These are phyloP conservation scores for Rhipidocladum racemiflorum DNA, from an alignment of 176 grass and related monocot genomes.

Conservation along the genomic window DNA sequence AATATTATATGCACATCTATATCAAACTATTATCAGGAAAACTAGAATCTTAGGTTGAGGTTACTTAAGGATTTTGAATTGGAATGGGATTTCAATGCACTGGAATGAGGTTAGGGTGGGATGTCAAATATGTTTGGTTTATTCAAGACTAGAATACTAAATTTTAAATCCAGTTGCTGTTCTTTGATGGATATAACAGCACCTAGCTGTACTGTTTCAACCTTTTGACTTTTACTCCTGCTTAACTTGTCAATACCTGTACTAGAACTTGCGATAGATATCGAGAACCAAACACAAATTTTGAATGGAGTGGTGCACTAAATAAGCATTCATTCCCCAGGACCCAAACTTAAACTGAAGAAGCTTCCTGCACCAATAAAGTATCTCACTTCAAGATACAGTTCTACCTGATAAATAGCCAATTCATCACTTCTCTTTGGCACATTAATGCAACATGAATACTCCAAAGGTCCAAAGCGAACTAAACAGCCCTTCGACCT, in stretches of 20 bases:
- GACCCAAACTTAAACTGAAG: neutral
- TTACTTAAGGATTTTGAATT: slow-evolving; percentile 3
- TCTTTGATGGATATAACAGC: slow-evolving; percentile 4
- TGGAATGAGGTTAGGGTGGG: neutral
- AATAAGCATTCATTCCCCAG: neutral
- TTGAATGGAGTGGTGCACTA: neutral
- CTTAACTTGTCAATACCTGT: neutral
- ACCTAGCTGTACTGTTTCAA: neutral
- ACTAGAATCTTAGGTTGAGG: neutral
- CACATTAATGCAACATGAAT: neutral
- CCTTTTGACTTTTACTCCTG: neutral
- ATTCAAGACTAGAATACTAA: slow-evolving; percentile 12
- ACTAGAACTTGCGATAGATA: neutral
- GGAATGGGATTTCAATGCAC: neutral
- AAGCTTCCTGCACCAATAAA: neutral
- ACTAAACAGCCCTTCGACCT: neutral
- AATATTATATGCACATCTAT: neutral
- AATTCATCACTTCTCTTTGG: neutral
- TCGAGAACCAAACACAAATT: neutral
- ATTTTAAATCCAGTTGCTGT: slow-evolving; percentile 7
- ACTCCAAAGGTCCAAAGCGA: neutral
- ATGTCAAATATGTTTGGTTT: slow-evolving; percentile 14
- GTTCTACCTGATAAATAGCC: neutral
- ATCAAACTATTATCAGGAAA: neutral
- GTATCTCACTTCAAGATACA: neutral